Conservation (phyloP, 495 filamentous ascomycete species). For the Staphylotrichum tortipilum region DNA sequence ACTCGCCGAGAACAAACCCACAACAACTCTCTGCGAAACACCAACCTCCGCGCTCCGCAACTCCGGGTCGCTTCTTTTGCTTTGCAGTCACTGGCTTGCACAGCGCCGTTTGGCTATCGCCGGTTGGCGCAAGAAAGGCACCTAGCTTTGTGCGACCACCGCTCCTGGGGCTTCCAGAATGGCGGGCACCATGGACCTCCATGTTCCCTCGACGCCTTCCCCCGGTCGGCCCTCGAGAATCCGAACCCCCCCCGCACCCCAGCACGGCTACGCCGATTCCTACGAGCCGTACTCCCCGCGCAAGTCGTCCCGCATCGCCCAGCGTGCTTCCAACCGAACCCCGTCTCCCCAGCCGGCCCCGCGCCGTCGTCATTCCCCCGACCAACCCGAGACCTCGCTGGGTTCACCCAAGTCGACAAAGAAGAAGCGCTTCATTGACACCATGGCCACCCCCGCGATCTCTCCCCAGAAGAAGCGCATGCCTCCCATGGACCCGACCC, state of each 20-base stretch:
- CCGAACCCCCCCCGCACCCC: slow-evolving; percentile 64
- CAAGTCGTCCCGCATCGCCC: slow-evolving; percentile 46
- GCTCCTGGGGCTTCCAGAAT: background rate
- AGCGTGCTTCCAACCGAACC: slow-evolving; percentile 30
- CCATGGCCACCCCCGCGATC: slow-evolving; percentile 33
- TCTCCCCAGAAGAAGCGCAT: slow-evolving; percentile 48
- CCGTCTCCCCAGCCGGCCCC: slow-evolving; percentile 37
- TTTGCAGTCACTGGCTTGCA: no score
- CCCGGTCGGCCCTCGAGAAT: slow-evolving; percentile 53
- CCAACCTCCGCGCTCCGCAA: no score
- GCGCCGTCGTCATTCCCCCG: slow-evolving; percentile 23
- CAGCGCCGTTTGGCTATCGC: no score
- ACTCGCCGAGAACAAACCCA: no score
- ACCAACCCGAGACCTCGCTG: slow-evolving; percentile 21
- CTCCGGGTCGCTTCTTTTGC: background rate
- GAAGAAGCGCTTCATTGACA: slow-evolving; percentile 13
- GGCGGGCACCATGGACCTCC: slow-evolving; percentile 8
- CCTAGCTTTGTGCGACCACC: background rate
- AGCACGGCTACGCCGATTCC: slow-evolving; percentile 59
- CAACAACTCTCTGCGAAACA: background rate
- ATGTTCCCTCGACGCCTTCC: slow-evolving; percentile 35
- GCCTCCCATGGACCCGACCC: slow-evolving; percentile 26
- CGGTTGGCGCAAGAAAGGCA: background rate
- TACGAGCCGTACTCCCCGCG: slow-evolving; percentile 62
- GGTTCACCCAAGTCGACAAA: slow-evolving; percentile 24